A percentile compares a stretch with the other conserved stretches of the same genome.
Conservation (phyloP, 345 rosid genomes). For the Aquilaria malaccensis region DNA sequence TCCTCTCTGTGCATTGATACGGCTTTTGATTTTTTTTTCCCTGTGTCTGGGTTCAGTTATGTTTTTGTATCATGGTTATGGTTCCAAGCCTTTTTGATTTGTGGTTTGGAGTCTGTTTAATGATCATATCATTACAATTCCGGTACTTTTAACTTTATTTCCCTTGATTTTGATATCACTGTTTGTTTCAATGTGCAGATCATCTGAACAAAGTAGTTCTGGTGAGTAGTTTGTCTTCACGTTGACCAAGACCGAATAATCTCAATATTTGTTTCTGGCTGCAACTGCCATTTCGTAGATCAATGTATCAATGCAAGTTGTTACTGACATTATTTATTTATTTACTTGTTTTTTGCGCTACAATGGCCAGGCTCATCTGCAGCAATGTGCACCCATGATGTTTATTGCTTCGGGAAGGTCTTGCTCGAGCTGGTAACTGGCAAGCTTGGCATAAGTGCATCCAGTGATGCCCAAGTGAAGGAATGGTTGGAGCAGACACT, state of each 20-base stretch:
- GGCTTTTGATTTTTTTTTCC: no score
- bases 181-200: slow-evolving; percentile 49
- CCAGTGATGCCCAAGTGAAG: slow-evolving; percentile 48
- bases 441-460: slow-evolving; percentile 73
- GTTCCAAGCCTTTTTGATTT: no score
- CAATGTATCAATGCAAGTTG: not conserved
- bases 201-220: slow-evolving; percentile 64
- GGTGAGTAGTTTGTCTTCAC: slow-evolving; percentile 34
- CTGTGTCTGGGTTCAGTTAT: no score
- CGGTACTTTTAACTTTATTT: slow-evolving; percentile 4
- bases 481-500: slow-evolving; percentile 71
- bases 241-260: not conserved
- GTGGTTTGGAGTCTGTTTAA: no score
- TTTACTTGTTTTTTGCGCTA: not conserved
- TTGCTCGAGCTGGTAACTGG: slow-evolving; percentile 95
- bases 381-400: slow-evolving; percentile 71
- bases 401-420: slow-evolving; percentile 94
- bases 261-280: not conserved
- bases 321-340: slow-evolving; percentile 12
- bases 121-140: not conserved
- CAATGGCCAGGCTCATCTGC: slow-evolving; percentile 46
- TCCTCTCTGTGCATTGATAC: no score
- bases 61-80: no score
- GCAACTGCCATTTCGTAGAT: not conserved
- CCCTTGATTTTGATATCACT: slow-evolving; percentile 19